A percentile compares a stretch with the other conserved stretches of the same genome.
Conservation (phyloP, 2,329 filamentous ascomycete species). For the Phialophora expanda region DNA sequence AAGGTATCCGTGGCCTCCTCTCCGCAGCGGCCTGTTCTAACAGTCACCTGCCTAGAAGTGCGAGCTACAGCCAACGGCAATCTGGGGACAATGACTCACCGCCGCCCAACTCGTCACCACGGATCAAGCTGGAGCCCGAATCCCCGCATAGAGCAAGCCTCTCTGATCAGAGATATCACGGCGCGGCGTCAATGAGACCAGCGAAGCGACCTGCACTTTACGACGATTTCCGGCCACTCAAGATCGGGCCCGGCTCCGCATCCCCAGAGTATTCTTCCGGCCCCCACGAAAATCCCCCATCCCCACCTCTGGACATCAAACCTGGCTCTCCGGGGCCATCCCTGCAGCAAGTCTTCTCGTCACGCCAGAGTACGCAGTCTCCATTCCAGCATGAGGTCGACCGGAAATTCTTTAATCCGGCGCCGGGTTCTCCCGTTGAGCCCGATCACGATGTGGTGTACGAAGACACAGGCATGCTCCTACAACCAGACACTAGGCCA, state of each 20-base stretch:
- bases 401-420: constrained; percentile 1
- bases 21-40: neutral
- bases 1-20: neutral
- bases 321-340: constrained; percentile 12
- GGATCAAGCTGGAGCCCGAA: constrained; percentile 17
- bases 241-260: constrained; percentile 24
- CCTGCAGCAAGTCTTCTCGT: neutral
- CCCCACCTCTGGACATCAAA: constrained; percentile 13
- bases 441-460: constrained; percentile 16
- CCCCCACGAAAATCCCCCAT: constrained; percentile 11
- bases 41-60: neutral
- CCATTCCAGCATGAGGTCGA: neutral
- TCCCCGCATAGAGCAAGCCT: constrained; percentile 9
- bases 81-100: neutral
- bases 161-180: constrained; percentile 8
- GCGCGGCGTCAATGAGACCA: constrained; percentile 7
- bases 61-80: neutral
- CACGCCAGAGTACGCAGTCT: neutral
- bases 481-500: constrained; percentile 67
- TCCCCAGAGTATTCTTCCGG: constrained; percentile 24
- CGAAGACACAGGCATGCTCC: constrained; percentile 20
- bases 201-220: constrained; percentile 30
- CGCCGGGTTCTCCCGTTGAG: neutral
- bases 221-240: constrained; percentile 22
- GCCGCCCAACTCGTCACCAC: constrained; percentile 10